These are phyloP conservation scores for Pseudonitzschia multistriata DNA, from an alignment of 108 stramenopile species.

Conservation along the genomic window DNA sequence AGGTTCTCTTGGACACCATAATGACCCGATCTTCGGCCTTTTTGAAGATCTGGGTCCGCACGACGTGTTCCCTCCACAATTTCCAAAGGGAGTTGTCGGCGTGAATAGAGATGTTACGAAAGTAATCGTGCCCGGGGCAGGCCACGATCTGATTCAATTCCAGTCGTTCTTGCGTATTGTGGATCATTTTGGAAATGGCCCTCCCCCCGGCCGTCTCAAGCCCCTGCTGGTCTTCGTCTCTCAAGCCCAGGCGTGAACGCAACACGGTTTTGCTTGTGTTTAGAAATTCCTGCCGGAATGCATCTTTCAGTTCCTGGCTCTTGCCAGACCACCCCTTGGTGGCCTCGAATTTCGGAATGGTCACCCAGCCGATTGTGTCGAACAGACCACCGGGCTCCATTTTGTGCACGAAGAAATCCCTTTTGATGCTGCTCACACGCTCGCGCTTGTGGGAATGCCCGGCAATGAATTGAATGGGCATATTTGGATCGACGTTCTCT, in stretches of 20 bases:
- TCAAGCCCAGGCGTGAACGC: conserved; percentile 21
- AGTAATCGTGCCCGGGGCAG: conserved; percentile 48
- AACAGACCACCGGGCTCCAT: conserved; percentile 10
- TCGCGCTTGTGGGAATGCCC: conserved; percentile 71
- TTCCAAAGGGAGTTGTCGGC: conserved; percentile 39
- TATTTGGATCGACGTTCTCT: conserved; percentile 35
- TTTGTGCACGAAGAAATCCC: conserved; percentile 15
- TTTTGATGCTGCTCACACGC: neutral
- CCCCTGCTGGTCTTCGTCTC: conserved; percentile 18
- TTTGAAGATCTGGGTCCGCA: conserved; percentile 29
- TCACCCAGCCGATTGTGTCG: conserved; percentile 13
- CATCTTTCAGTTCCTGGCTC: neutral
- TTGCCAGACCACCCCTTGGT: neutral
- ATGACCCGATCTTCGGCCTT: conserved; percentile 24
- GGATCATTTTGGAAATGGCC: conserved; percentile 44
- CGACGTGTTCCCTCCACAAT: conserved; percentile 44
- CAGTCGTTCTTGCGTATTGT: conserved; percentile 41
- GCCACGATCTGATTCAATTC: conserved; percentile 54
- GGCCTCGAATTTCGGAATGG: conserved; percentile 14
- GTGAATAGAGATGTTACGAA: conserved; percentile 22
- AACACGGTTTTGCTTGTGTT: conserved; percentile 28
- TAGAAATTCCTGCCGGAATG: conserved; percentile 50
- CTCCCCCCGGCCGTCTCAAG: conserved; percentile 47
- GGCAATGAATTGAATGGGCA: conserved; percentile 79
- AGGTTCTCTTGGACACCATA: conserved; percentile 26